phyloP scores from a whole-genome alignment of 2,329 filamentous ascomycete genomes.

The Alternaria novae-zelandiae region DNA sequence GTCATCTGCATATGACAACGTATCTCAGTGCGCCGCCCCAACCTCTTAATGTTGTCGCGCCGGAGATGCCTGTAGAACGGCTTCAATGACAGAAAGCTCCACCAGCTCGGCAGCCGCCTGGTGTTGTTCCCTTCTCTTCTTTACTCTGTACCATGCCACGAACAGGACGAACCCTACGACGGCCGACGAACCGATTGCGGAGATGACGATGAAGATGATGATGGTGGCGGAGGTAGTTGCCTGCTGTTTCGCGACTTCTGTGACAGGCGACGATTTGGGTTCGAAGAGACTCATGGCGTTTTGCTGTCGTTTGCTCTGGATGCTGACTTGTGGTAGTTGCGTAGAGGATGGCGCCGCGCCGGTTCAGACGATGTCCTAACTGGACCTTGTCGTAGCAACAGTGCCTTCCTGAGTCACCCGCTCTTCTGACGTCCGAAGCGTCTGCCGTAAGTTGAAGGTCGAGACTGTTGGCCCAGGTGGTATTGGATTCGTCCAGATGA shows the following conservation, averaged over 20 bases:
- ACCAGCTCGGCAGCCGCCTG: neutral
- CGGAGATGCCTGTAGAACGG: neutral
- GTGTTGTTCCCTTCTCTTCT: constrained; percentile 1
- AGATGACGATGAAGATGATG: neutral
- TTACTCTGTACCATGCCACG: neutral
- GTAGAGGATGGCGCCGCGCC: neutral
- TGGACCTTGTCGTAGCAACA: neutral
- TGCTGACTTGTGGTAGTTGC: neutral
- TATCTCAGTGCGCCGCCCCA: neutral
- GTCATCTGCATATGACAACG: neutral
- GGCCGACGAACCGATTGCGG: neutral
- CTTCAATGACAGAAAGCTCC: neutral
- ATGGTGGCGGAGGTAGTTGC: neutral
- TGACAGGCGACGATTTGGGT: neutral
- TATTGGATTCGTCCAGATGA: constrained; percentile 18
- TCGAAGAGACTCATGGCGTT: neutral
- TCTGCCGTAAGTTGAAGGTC: constrained; percentile 12
- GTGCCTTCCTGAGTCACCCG: neutral
- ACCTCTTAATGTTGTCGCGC: neutral
- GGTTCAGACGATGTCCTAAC: neutral
- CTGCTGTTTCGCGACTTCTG: neutral
- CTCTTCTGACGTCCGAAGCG: neutral
- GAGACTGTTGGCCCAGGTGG: constrained; percentile 9
- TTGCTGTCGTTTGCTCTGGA: neutral
- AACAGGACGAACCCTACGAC: neutral